Percentiles rank a stretch among this genome's conserved stretches.
Evolutionary conservation across 441 rosid species (phyloP).

Genomic region (Biscutella laevigata): DNA sequence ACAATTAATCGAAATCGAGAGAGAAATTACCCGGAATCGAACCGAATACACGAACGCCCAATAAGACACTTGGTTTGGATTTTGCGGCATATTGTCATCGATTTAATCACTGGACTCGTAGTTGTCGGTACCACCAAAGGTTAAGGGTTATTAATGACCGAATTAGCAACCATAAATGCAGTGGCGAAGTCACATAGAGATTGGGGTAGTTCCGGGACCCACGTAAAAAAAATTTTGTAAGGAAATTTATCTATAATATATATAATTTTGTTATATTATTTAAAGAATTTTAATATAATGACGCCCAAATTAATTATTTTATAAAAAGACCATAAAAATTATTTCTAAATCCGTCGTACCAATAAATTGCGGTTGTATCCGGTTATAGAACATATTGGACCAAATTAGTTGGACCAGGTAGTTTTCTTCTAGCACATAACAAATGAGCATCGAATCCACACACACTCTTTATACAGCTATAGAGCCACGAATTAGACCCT

Average conservation of each 20-base stretch:
- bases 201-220: too few species aligned
- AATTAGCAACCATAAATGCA: background rate
- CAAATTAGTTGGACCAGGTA: constrained; percentile 1
- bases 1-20: too few species aligned
- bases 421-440: constrained; percentile 26
- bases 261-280: too few species aligned
- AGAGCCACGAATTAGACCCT: constrained; percentile 33
- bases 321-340: too few species aligned
- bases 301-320: too few species aligned
- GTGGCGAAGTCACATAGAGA: too few species aligned
- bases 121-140: background rate
- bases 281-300: too few species aligned
- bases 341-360: too few species aligned
- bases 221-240: too few species aligned
- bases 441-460: constrained; percentile 39
- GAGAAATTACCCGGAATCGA: too few species aligned
- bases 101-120: background rate
- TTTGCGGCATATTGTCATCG: constrained; percentile 8
- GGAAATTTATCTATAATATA: too few species aligned
- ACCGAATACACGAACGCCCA: too few species aligned
- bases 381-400: background rate
- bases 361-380: background rate
- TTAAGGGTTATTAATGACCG: background rate
- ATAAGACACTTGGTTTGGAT: constrained; percentile 19
- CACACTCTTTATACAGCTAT: constrained; percentile 30